phyloP scores from a whole-genome alignment of 192 early-diverging fungal species.

The Backusella australiensis region DNA sequence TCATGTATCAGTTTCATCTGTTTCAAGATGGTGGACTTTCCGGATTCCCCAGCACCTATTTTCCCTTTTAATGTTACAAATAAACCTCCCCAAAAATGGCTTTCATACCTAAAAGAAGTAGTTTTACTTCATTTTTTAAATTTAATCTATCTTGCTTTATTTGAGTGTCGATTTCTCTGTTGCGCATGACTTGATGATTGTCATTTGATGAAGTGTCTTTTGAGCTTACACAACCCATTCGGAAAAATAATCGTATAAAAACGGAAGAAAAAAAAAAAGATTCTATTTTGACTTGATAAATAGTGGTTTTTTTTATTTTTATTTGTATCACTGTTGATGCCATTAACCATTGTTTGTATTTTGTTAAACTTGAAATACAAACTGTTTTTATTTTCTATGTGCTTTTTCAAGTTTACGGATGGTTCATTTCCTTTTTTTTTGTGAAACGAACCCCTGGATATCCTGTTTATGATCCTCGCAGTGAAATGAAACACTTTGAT shows the following conservation, averaged over 20 bases:
- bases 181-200: slow-evolving; percentile 35
- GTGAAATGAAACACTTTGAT: no score
- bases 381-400: no score
- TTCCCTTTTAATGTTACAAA: not conserved
- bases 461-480: no score
- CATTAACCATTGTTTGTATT: not conserved
- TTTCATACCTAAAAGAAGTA: slow-evolving; percentile 75
- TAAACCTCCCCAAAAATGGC: no score
- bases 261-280: not conserved
- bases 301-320: not conserved
- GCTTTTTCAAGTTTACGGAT: no score
- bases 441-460: no score
- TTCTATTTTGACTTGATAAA: not conserved
- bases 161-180: slow-evolving; percentile 87
- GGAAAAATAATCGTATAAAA: not conserved
- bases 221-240: not conserved
- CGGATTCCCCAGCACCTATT: slow-evolving; percentile 57
- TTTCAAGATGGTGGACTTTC: slow-evolving; percentile 56
- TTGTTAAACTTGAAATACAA: not conserved
- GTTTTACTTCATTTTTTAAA: slow-evolving; percentile 88
- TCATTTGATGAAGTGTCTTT: not conserved
- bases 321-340: not conserved
- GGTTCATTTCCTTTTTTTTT: no score
- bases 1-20: slow-evolving; percentile 53
- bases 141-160: slow-evolving; percentile 73